Conservation (phyloP, 768 basidiomycete genomes). For the Rhodotorula toruloides region DNA sequence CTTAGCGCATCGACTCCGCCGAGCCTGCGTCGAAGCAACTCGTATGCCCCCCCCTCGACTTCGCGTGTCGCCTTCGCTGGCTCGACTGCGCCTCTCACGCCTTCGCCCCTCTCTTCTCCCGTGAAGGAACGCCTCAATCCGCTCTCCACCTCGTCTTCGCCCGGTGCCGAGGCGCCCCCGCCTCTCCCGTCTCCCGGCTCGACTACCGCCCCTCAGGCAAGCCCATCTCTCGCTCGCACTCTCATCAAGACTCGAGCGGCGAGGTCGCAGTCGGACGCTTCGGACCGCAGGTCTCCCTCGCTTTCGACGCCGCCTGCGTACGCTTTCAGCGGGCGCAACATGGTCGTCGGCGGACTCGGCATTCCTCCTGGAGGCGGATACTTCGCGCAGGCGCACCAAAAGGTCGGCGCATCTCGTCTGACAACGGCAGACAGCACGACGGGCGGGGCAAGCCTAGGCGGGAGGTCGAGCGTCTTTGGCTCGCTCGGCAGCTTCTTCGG, state of each 20-base stretch:
- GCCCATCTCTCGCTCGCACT: constrained; percentile 1
- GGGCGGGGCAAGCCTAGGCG: background rate
- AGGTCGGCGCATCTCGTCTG: background rate
- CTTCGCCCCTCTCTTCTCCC: constrained; percentile 6
- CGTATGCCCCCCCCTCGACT: constrained; percentile 16
- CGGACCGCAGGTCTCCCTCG: constrained; percentile 15
- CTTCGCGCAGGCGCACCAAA: constrained; percentile 7
- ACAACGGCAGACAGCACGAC: background rate
- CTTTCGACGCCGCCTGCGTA: background rate
- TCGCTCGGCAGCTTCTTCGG: constrained; percentile 13
- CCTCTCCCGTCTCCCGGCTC: too few species aligned
- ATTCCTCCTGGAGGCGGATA: constrained; percentile 11
- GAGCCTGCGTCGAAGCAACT: constrained; percentile 7
- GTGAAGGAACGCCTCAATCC: background rate
- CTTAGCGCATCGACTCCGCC: constrained; percentile 12
- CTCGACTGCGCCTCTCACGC: constrained; percentile 1
- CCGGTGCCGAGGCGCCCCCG: too few species aligned
- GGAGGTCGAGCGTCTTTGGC: constrained; percentile 23
- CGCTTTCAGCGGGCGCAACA: constrained; percentile 2
- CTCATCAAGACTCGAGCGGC: constrained; percentile 12
- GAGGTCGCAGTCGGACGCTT: constrained; percentile 21
- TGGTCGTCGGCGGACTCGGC: constrained; percentile 16
- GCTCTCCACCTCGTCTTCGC: background rate
- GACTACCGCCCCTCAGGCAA: too few species aligned
- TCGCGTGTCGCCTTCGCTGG: background rate